phyloP scores from a whole-genome alignment of 2,329 filamentous ascomycete species.

The Fusarium subglutinans region DNA sequence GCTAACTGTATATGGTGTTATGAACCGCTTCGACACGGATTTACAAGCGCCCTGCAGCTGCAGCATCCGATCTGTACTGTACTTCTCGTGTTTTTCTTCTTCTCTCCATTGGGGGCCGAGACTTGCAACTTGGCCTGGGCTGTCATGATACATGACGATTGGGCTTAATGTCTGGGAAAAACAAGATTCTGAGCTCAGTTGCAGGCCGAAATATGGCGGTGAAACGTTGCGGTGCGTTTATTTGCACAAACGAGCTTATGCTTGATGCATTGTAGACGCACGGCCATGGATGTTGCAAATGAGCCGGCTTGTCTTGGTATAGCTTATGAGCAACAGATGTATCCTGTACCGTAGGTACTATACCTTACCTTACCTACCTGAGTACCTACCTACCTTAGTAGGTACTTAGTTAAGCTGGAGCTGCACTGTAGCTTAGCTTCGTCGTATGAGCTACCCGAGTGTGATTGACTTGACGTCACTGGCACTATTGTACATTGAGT shows the following conservation, averaged over 20 bases:
- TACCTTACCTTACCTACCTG: too few relatives aligned
- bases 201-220: neutral
- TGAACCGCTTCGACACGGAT: conserved; percentile 11
- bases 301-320: neutral
- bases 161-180: neutral
- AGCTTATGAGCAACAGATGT: neutral
- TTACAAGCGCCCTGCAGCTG: neutral
- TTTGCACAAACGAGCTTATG: neutral
- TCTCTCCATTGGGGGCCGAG: conserved; percentile 8
- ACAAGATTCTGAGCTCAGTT: conserved; percentile 1
- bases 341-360: neutral
- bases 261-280: neutral
- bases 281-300: neutral
- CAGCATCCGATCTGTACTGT: neutral
- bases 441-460: neutral
- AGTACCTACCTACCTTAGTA: too few relatives aligned
- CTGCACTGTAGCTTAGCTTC: neutral
- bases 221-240: neutral
- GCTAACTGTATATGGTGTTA: conserved; percentile 11
- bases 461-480: conserved; percentile 26
- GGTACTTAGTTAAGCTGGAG: neutral
- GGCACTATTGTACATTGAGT: neutral
- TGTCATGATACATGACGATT: neutral
- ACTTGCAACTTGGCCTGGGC: neutral
- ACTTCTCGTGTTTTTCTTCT: neutral